phyloP scores from a whole-genome alignment of 352 stramenopile genomes.

The Phytopythium helicoides region DNA sequence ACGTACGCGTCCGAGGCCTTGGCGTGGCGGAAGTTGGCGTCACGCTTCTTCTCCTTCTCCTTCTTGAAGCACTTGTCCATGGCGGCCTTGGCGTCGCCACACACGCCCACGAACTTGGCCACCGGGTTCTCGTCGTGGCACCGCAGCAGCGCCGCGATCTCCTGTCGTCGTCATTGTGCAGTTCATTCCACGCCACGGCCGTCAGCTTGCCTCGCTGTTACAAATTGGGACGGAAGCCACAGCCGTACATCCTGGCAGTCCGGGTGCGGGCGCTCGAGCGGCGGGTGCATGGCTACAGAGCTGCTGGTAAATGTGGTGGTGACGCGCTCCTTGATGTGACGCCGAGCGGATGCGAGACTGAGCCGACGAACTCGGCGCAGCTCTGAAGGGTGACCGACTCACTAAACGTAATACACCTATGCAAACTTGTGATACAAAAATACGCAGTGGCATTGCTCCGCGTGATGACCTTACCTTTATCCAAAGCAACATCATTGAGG shows the following conservation, averaged over 20 bases:
- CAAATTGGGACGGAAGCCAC: background rate
- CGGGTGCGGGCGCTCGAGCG: conserved; percentile 74
- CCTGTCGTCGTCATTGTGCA: no score
- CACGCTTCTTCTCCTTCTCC: conserved; percentile 64
- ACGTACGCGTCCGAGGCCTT: conserved; percentile 68
- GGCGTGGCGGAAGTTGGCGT: conserved; percentile 61
- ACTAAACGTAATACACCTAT: no score
- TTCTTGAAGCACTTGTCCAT: conserved; percentile 78
- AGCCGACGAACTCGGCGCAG: no score
- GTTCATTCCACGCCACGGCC: no score
- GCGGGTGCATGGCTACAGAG: conserved; percentile 56
- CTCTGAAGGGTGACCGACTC: no score
- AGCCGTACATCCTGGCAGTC: conserved; percentile 78
- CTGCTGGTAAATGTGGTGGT: background rate
- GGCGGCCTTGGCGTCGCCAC: conserved; percentile 65
- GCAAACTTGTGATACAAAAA: no score
- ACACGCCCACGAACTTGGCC: conserved; percentile 77
- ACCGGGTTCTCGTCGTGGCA: conserved; percentile 78
- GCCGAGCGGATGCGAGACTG: background rate
- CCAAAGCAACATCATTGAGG: background rate
- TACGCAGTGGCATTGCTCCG: no score
- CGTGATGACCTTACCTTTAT: no score
- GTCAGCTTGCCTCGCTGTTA: background rate
- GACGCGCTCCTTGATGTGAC: conserved; percentile 5
- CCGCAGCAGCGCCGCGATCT: conserved; percentile 60